These are phyloP conservation scores for Gelatoporia subvermispora DNA, from an alignment of 768 basidiomycete genomes.

Conservation along the genomic window DNA sequence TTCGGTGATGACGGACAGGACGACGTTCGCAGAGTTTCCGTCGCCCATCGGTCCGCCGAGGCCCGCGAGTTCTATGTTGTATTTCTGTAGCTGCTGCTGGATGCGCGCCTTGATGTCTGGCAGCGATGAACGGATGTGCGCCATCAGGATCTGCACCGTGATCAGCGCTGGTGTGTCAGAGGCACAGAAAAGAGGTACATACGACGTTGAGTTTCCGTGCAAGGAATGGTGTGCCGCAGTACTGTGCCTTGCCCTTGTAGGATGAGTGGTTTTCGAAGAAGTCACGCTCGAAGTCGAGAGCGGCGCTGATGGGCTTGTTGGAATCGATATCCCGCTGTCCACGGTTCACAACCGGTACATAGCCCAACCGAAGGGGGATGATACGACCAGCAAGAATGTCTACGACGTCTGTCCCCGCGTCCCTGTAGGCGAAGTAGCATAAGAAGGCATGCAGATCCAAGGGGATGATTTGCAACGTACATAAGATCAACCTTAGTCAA, in stretches of 20 bases:
- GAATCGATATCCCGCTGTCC: constrained; percentile 96
- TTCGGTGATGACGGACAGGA: constrained; percentile 96
- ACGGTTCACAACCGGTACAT: constrained; percentile 98
- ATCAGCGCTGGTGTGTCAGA: constrained; percentile 88
- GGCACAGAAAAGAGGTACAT: constrained; percentile 66
- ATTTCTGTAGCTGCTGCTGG: constrained; percentile 85
- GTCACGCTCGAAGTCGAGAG: constrained; percentile 83
- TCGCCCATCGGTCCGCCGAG: constrained; percentile 90
- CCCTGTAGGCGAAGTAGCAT: constrained; percentile 52
- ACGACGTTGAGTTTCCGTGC: constrained; percentile 95
- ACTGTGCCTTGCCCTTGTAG: constrained; percentile 91
- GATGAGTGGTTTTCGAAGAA: constrained; percentile 95
- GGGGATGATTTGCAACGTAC: constrained; percentile 42
- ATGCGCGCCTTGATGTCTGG: constrained; percentile 98
- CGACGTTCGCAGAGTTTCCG: constrained; percentile 81
- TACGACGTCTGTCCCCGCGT: constrained; percentile 95
- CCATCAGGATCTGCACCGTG: constrained; percentile 83
- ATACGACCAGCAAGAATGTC: constrained; percentile 97
- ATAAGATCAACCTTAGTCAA: constrained; percentile 98
- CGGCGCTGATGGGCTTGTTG: constrained; percentile 77
- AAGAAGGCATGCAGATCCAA: constrained; percentile 3
- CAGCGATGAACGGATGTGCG: constrained; percentile 95
- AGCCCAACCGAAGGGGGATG: constrained; percentile 93
- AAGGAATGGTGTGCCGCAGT: constrained; percentile 96
- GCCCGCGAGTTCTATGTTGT: constrained; percentile 71